phyloP scores from a whole-genome alignment of 2,329 filamentous ascomycete species.

The Lojkania enalia region DNA sequence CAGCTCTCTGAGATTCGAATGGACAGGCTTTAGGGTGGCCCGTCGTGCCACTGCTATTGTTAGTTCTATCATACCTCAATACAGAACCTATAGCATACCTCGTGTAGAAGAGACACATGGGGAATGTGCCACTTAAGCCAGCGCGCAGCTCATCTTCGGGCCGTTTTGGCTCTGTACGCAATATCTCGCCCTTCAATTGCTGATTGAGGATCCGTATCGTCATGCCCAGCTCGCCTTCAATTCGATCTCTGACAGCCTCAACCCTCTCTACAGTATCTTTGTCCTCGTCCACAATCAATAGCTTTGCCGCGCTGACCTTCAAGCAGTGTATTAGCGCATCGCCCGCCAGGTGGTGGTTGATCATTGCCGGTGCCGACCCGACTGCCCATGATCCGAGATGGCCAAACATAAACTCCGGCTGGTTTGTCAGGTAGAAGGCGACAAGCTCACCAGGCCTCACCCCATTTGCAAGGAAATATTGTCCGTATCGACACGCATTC shows the following conservation, averaged over 20 bases:
- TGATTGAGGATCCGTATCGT: slow-evolving; percentile 58
- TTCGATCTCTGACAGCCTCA: slow-evolving; percentile 52
- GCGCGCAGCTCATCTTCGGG: slow-evolving; percentile 61
- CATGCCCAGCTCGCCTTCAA: slow-evolving; percentile 62
- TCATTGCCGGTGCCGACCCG: slow-evolving; percentile 69
- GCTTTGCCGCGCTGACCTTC: slow-evolving; percentile 57
- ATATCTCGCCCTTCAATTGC: slow-evolving; percentile 52
- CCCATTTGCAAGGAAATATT: slow-evolving; percentile 49
- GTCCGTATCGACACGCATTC: slow-evolving; percentile 45
- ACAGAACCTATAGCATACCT: slow-evolving; percentile 43
- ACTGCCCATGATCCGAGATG: slow-evolving; percentile 68
- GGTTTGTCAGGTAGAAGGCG: slow-evolving; percentile 68
- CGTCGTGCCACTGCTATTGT: slow-evolving; percentile 64
- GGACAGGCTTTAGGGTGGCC: slow-evolving; percentile 73
- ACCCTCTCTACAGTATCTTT: slow-evolving; percentile 59
- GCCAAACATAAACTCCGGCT: slow-evolving; percentile 66
- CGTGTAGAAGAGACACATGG: slow-evolving; percentile 71
- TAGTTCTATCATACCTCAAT: not conserved
- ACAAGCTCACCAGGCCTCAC: slow-evolving; percentile 65
- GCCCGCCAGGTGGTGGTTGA: slow-evolving; percentile 70
- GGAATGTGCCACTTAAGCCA: slow-evolving; percentile 56
- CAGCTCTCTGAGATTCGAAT: slow-evolving; percentile 58
- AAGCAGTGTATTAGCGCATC: slow-evolving; percentile 69
- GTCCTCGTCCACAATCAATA: slow-evolving; percentile 53
- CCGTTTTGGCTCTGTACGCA: slow-evolving; percentile 52